These are phyloP conservation scores for Dalechampia spathulata DNA, from an alignment of 441 rosid genomes.

Conservation along the genomic window DNA sequence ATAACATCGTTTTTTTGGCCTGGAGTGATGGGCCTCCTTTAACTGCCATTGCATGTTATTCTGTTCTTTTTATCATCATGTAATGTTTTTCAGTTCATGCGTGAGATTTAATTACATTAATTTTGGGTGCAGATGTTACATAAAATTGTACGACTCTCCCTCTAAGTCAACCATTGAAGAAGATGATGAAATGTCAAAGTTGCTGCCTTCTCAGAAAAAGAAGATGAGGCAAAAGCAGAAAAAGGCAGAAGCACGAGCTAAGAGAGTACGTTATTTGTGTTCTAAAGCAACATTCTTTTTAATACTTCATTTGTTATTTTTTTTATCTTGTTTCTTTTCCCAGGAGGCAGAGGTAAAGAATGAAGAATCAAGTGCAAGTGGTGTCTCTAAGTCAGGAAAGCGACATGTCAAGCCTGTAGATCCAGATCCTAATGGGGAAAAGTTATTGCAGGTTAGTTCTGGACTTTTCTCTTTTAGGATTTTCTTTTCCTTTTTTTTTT, in stretches of 20 bases:
- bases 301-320: conserved; percentile 6
- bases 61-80: too few species aligned
- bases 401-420: conserved; percentile 87
- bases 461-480: too few species aligned
- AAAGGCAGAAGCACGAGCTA: conserved; percentile 97
- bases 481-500: neutral
- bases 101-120: too few species aligned
- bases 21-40: too few species aligned
- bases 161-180: conserved; percentile 63
- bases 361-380: conserved; percentile 68
- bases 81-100: conserved; percentile 6
- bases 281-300: conserved; percentile 11
- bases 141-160: conserved; percentile 82
- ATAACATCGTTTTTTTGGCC: too few species aligned
- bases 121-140: conserved; percentile 97
- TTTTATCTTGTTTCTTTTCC: conserved; percentile 6
- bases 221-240: conserved; percentile 86
- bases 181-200: conserved; percentile 70
- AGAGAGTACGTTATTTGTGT: conserved; percentile 53
- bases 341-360: conserved; percentile 94
- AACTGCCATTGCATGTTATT: too few species aligned
- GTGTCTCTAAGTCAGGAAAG: conserved; percentile 85
- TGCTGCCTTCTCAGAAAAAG: conserved; percentile 92
- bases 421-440: conserved; percentile 95
- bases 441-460: conserved; percentile 76